A percentile compares a stretch with the other conserved stretches of the same genome.
Evolutionary conservation across 176 grass and related monocot species (phyloP).

Genomic region (Hyparrhenia diplandra): DNA sequence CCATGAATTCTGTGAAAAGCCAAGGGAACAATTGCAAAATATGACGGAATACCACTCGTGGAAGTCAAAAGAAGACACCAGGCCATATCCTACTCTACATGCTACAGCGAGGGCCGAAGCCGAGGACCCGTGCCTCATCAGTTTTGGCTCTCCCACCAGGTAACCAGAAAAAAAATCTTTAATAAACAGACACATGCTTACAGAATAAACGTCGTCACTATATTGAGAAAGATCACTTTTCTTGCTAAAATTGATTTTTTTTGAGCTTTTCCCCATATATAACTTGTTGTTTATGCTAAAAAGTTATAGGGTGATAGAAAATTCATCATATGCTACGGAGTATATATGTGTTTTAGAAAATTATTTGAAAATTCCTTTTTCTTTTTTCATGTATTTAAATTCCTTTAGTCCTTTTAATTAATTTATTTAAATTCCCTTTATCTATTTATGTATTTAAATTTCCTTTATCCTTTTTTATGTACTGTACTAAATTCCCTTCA

Average conservation of each 20-base stretch:
- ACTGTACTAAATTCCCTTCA: too few relatives aligned
- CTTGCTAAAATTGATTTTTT: neutral
- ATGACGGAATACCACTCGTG: neutral
- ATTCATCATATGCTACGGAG: neutral
- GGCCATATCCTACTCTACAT: neutral
- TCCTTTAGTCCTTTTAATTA: too few relatives aligned
- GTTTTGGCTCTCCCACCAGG: neutral
- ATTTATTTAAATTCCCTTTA: too few relatives aligned
- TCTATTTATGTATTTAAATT: too few relatives aligned
- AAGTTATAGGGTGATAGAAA: neutral
- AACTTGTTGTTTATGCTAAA: neutral
- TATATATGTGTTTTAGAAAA: neutral
- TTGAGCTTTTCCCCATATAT: neutral
- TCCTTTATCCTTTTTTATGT: too few relatives aligned
- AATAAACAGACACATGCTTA: neutral
- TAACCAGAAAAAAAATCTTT: neutral
- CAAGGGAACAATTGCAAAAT: neutral
- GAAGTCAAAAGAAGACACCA: constrained; percentile 4
- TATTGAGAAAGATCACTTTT: too few relatives aligned
- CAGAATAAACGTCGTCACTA: neutral
- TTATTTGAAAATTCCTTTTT: neutral
- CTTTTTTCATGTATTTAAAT: too few relatives aligned
- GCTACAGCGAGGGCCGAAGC: neutral
- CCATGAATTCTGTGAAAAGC: neutral
- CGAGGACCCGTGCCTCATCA: neutral